phyloP scores from a whole-genome alignment of 2,329 filamentous ascomycete species.

The Plenodomus tracheiphilus region DNA sequence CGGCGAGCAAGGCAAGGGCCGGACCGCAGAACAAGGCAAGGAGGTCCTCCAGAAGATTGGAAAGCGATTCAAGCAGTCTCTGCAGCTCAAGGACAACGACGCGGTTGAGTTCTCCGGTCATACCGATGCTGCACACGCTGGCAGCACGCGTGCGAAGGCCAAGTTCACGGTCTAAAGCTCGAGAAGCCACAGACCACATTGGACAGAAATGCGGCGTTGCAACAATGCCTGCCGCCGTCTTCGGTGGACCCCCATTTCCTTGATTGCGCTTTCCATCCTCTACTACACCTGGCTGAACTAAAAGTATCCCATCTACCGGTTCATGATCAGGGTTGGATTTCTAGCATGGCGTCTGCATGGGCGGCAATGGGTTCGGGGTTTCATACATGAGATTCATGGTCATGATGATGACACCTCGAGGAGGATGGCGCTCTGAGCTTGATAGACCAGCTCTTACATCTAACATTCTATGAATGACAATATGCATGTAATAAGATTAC shows the following conservation, averaged over 20 bases:
- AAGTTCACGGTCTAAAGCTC: constrained; percentile 78
- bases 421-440: constrained; percentile 26
- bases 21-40: constrained; percentile 78
- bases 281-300: constrained; percentile 26
- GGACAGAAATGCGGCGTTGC: neutral
- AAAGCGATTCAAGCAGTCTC: constrained; percentile 86
- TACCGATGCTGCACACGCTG: constrained; percentile 88
- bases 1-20: constrained; percentile 75
- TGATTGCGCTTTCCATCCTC: constrained; percentile 22
- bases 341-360: constrained; percentile 46
- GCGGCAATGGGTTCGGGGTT: constrained; percentile 39
- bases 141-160: constrained; percentile 93
- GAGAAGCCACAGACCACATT: neutral
- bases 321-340: constrained; percentile 36
- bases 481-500: constrained; percentile 2
- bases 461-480: constrained; percentile 28
- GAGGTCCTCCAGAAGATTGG: constrained; percentile 85
- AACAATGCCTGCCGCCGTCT: constrained; percentile 3
- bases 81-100: constrained; percentile 77
- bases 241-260: constrained; percentile 6
- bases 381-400: constrained; percentile 29
- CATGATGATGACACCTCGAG: constrained; percentile 30
- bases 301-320: constrained; percentile 33
- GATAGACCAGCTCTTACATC: constrained; percentile 34
- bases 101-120: constrained; percentile 94